Conservation (phyloP, 2,329 filamentous ascomycete genomes). For the Stemphylium lycopersici region DNA sequence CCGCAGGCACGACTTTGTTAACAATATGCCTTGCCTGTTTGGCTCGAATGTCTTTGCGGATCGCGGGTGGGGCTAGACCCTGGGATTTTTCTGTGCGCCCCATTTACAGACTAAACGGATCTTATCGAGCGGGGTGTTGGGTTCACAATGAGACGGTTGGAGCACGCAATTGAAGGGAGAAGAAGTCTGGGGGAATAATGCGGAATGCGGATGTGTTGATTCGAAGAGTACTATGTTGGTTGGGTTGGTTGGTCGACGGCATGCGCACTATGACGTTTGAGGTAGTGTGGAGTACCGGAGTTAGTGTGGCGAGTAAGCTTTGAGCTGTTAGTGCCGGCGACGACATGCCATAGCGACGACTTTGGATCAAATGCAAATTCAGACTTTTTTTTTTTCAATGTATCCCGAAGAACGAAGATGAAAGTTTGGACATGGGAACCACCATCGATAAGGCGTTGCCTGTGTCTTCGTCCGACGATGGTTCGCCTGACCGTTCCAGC, state of each 20-base stretch:
- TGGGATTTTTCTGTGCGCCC: conserved; percentile 47
- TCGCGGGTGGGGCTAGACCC: conserved; percentile 45
- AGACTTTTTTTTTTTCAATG: too few species aligned
- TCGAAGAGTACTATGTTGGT: conserved; percentile 16
- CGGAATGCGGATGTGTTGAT: not conserved
- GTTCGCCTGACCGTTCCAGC: too few species aligned
- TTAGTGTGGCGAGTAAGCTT: not conserved
- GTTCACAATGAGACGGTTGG: not conserved
- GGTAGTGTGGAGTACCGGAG: not conserved
- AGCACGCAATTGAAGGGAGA: too few species aligned
- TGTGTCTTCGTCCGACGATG: too few species aligned
- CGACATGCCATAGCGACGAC: too few species aligned
- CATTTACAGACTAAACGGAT: conserved; percentile 28
- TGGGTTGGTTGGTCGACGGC: conserved; percentile 1
- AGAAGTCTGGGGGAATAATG: not conserved
- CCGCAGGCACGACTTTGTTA: conserved; percentile 64
- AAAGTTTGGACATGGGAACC: too few species aligned
- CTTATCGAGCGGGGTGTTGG: not conserved
- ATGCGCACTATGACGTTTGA: conserved; percentile 10
- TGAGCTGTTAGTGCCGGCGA: too few species aligned
- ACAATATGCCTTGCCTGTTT: conserved; percentile 64
- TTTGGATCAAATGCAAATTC: too few species aligned
- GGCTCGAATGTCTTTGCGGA: conserved; percentile 51
- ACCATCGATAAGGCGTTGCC: too few species aligned
- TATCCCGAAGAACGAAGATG: too few species aligned